Evolutionary conservation across 441 rosid species (phyloP).

Genomic region (Gossypium laxum): DNA sequence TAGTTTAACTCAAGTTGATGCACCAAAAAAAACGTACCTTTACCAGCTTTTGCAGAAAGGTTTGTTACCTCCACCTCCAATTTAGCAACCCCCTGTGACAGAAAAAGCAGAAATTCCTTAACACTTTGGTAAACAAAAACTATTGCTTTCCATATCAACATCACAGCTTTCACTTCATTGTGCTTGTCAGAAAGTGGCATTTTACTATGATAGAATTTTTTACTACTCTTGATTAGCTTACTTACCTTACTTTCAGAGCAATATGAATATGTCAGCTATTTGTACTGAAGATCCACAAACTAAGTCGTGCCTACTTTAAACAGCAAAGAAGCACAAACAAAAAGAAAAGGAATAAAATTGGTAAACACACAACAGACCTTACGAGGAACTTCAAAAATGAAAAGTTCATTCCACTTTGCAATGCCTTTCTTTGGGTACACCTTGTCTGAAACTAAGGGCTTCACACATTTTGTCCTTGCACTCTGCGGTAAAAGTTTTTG

Average conservation of each 20-base stretch:
- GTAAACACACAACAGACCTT: conserved; percentile 37
- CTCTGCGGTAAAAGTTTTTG: conserved; percentile 95
- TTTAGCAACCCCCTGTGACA: conserved; percentile 63
- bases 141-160: not conserved
- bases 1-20: not conserved
- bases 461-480: conserved; percentile 95
- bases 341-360: not conserved
- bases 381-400: conserved; percentile 88
- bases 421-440: conserved; percentile 35
- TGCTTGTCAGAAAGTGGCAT: not conserved
- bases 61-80: conserved; percentile 98
- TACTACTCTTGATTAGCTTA: not conserved
- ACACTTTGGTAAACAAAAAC: not conserved
- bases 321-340: not conserved
- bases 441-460: conserved; percentile 42
- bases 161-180: not conserved
- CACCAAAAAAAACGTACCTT: conserved; percentile 45
- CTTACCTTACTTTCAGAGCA: not conserved
- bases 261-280: not conserved
- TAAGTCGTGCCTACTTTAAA: not conserved
- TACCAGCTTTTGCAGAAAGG: conserved; percentile 98
- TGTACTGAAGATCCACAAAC: not conserved
- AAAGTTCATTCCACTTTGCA: conserved; percentile 93
- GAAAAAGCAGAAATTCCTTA: conserved; percentile 14
- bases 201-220: not conserved